Conservation (phyloP, 306 rosid genomes). For the Corylus heterophylla region DNA sequence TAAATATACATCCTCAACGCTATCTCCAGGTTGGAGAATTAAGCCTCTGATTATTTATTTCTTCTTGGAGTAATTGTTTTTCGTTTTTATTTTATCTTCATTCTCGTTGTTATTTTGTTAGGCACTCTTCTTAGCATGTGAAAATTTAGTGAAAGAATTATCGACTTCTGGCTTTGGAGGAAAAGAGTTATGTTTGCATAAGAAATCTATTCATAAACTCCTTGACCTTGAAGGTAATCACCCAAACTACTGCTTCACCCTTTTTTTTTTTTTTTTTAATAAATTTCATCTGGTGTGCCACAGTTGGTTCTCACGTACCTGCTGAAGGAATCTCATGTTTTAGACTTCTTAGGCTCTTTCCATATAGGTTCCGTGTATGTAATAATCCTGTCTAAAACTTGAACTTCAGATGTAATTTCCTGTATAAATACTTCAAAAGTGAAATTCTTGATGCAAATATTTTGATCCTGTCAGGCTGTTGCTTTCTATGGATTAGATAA, state of each 20-base stretch:
- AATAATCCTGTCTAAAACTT: neutral
- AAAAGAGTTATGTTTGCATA: constrained; percentile 56
- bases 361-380: neutral
- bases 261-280: neutral
- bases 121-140: constrained; percentile 77
- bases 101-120: constrained; percentile 32
- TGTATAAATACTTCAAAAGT: neutral
- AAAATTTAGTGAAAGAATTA: constrained; percentile 57
- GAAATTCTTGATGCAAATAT: neutral
- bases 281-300: neutral
- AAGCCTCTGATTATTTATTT: neutral
- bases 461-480: neutral
- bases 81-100: neutral
- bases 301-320: constrained; percentile 1
- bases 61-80: neutral
- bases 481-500: neutral
- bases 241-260: constrained; percentile 13
- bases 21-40: constrained; percentile 70
- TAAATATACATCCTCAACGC: constrained; percentile 62
- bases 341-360: neutral
- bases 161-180: constrained; percentile 41
- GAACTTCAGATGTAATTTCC: neutral
- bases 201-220: constrained; percentile 53
- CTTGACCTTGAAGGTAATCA: constrained; percentile 73
- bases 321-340: neutral